Evolutionary conservation across 2,329 filamentous ascomycete genomes (phyloP).

Genomic region (Colletotrichum sublineola): DNA sequence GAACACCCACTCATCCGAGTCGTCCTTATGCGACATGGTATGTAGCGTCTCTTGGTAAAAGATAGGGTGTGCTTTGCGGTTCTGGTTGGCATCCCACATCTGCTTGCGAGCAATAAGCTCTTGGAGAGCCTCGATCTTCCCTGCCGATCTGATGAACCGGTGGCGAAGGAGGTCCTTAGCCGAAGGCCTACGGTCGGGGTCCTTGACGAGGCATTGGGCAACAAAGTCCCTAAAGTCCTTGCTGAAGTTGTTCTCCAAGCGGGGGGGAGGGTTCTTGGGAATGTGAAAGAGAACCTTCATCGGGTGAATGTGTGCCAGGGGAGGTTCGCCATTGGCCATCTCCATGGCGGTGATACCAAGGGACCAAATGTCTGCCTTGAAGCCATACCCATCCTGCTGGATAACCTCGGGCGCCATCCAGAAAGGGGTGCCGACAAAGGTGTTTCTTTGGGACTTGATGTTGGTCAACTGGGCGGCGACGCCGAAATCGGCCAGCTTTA

Average conservation of each 20-base stretch:
- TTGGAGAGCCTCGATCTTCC: conserved; percentile 88
- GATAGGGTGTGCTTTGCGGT: conserved; percentile 77
- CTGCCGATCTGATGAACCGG: conserved; percentile 87
- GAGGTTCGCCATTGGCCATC: conserved; percentile 89
- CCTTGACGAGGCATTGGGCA: conserved; percentile 89
- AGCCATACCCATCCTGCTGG: conserved; percentile 85
- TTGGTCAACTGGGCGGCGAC: conserved; percentile 97
- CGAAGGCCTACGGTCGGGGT: conserved; percentile 84
- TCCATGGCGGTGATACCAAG: conserved; percentile 93
- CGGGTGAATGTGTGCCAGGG: conserved; percentile 85
- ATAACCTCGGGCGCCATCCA: conserved; percentile 99
- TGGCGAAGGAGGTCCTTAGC: conserved; percentile 91
- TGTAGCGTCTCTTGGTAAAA: conserved; percentile 95
- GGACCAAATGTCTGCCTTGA: conserved; percentile 95
- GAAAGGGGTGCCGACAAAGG: conserved; percentile 96
- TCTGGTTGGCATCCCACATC: conserved; percentile 82
- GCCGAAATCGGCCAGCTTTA: conserved; percentile 97
- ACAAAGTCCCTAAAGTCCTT: conserved; percentile 96
- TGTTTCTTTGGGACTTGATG: conserved; percentile 97
- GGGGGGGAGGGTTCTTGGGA: conserved; percentile 87
- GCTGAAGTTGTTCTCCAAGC: conserved; percentile 87
- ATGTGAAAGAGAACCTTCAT: conserved; percentile 96
- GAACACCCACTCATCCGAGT: conserved; percentile 93
- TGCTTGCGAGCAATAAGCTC: conserved; percentile 88
- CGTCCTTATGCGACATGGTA: conserved; percentile 74